A percentile compares a stretch with the other conserved stretches of the same genome.
phyloP scores from a whole-genome alignment of 2,329 filamentous ascomycete genomes.

The Colletotrichum cuscutae region DNA sequence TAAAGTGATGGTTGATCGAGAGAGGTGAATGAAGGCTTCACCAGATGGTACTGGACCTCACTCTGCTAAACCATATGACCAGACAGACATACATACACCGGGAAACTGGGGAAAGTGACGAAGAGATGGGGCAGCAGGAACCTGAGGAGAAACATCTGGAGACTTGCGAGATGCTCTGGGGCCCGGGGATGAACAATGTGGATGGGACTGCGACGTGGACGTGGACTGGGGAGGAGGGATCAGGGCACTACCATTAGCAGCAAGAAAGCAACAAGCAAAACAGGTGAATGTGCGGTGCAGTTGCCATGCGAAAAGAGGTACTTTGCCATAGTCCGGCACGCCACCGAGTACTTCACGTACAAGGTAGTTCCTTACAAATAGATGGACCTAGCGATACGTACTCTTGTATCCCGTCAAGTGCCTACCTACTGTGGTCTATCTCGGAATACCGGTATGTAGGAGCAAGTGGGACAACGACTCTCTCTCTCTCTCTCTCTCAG shows the following conservation, averaged over 20 bases:
- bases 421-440: background rate
- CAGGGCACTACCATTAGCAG: slow-evolving; percentile 1
- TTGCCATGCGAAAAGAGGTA: slow-evolving; percentile 23
- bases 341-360: slow-evolving; percentile 23
- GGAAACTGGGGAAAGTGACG: background rate
- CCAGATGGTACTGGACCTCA: background rate
- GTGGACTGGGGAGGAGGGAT: slow-evolving; percentile 12
- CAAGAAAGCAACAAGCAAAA: background rate
- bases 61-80: background rate
- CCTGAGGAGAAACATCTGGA: background rate
- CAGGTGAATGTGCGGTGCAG: slow-evolving; percentile 7
- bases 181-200: background rate
- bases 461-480: background rate
- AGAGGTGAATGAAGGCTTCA: background rate
- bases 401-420: background rate
- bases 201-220: background rate
- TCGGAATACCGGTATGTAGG: background rate
- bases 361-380: slow-evolving; percentile 15
- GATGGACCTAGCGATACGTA: slow-evolving; percentile 3
- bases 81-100: background rate
- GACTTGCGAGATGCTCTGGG: background rate
- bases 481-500: background rate
- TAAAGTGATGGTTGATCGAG: background rate
- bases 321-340: slow-evolving; percentile 25
- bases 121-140: background rate